Conservation (phyloP, 78 protist genomes). For the Dictyostelium intermedium region DNA sequence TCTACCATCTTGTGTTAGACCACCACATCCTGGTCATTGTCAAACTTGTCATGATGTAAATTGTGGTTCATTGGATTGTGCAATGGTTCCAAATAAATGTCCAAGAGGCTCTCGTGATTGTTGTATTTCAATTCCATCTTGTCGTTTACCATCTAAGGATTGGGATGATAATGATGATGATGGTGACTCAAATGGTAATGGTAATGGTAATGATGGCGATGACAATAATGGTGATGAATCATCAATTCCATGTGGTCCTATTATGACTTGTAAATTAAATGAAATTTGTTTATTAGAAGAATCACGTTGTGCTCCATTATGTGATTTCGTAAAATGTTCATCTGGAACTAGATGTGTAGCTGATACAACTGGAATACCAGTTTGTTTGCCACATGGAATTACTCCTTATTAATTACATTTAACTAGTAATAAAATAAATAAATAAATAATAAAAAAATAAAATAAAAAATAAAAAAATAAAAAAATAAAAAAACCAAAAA, state of each 20-base stretch:
- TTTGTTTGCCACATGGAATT: not conserved
- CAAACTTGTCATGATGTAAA: not conserved
- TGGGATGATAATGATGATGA: not conserved
- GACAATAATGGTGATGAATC: not conserved
- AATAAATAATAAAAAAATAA: not conserved
- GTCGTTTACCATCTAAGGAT: not conserved
- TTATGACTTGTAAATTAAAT: not conserved
- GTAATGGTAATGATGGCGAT: not conserved
- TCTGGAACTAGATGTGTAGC: not conserved
- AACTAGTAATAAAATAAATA: too few relatives aligned
- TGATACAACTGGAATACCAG: not conserved
- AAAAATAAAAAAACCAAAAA: not conserved
- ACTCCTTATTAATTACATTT: not conserved
- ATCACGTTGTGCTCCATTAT: not conserved
- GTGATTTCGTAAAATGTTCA: not conserved
- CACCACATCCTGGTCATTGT: constrained; percentile 4
- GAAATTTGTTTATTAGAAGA: not conserved
- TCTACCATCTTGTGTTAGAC: not conserved
- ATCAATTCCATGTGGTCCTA: not conserved
- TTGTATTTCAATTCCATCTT: not conserved
- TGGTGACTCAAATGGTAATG: too few relatives aligned
- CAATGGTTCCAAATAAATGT: not conserved
- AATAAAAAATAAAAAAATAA: not conserved
- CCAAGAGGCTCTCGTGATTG: not conserved
- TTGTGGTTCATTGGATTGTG: not conserved